Conservation (phyloP, 2,329 filamentous ascomycete genomes). For the Dactylella cylindrospora region DNA sequence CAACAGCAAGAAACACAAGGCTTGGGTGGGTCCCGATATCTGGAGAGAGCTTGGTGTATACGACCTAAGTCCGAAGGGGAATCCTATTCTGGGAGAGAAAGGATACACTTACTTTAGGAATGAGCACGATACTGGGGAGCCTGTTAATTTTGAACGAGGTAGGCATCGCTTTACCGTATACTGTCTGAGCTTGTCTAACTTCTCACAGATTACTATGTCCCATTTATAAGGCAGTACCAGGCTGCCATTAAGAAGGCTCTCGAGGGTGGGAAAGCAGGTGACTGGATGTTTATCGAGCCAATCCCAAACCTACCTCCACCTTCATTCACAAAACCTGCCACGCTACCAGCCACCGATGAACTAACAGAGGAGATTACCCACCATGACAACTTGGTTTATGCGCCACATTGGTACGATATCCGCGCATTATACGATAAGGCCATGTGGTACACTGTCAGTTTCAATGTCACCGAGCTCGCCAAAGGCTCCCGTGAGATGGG, state of each 20-base stretch:
- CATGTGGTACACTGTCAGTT: slow-evolving; percentile 53
- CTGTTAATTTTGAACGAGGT: slow-evolving; percentile 53
- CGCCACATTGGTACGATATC: slow-evolving; percentile 55
- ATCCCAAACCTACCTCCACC: slow-evolving; percentile 55
- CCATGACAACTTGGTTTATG: slow-evolving; percentile 52
- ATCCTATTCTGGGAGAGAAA: slow-evolving; percentile 47
- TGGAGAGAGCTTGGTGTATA: slow-evolving; percentile 53
- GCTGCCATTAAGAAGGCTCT: slow-evolving; percentile 51
- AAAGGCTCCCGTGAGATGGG: slow-evolving; percentile 48
- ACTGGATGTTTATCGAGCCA: slow-evolving; percentile 54
- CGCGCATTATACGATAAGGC: slow-evolving; percentile 55
- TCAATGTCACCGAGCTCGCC: slow-evolving; percentile 53
- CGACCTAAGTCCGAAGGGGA: slow-evolving; percentile 51
- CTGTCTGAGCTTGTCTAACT: not conserved
- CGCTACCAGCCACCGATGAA: slow-evolving; percentile 46
- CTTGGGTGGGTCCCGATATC: slow-evolving; percentile 49
- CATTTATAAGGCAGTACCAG: slow-evolving; percentile 52
- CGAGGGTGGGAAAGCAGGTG: slow-evolving; percentile 48
- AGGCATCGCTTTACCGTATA: not conserved
- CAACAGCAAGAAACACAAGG: slow-evolving; percentile 52
- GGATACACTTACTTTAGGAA: slow-evolving; percentile 52
- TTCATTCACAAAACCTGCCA: slow-evolving; percentile 49
- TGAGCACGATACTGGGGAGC: slow-evolving; percentile 52
- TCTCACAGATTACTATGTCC: slow-evolving; percentile 54
- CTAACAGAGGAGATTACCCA: slow-evolving; percentile 48